A percentile compares a stretch with the other conserved stretches of the same genome.
phyloP scores from a whole-genome alignment of 75 land plant genomes.

The Pseudotsuga menziesii region DNA sequence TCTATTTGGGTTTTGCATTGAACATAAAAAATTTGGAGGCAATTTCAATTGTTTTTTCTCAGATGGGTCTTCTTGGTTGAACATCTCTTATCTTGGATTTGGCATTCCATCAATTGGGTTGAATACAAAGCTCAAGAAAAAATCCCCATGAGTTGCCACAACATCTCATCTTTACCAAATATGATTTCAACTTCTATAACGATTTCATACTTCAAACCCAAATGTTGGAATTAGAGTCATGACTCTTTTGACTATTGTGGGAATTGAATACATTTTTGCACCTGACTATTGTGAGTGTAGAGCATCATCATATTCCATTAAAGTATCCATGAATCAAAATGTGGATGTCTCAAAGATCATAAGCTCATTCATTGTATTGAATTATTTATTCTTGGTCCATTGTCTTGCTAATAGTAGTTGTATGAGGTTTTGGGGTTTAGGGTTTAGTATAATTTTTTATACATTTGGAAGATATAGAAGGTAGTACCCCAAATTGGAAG shows the following conservation, averaged over 20 bases:
- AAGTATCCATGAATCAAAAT: neutral
- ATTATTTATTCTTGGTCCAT: neutral
- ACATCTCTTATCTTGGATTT: too few species aligned
- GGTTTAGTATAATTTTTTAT: neutral
- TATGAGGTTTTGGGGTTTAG: neutral
- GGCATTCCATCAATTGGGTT: too few species aligned
- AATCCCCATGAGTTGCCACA: neutral
- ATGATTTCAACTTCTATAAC: neutral
- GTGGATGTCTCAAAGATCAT: neutral
- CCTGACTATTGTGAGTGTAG: too few species aligned
- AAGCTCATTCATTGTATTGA: too few species aligned
- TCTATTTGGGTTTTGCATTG: too few species aligned
- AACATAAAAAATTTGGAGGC: too few species aligned
- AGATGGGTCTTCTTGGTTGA: too few species aligned
- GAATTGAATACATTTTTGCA: too few species aligned
- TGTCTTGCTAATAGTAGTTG: neutral
- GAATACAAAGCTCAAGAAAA: too few species aligned
- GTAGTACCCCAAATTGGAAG: slow-evolving; percentile 85
- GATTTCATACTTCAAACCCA: neutral
- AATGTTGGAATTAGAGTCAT: neutral
- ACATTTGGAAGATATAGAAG: slow-evolving; percentile 22
- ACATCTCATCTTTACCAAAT: neutral
- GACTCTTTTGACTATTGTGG: neutral
- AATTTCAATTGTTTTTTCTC: too few species aligned
- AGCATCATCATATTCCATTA: neutral